phyloP scores from a whole-genome alignment of 2,329 filamentous ascomycete species.

The Rutstroemia sydowiana region DNA sequence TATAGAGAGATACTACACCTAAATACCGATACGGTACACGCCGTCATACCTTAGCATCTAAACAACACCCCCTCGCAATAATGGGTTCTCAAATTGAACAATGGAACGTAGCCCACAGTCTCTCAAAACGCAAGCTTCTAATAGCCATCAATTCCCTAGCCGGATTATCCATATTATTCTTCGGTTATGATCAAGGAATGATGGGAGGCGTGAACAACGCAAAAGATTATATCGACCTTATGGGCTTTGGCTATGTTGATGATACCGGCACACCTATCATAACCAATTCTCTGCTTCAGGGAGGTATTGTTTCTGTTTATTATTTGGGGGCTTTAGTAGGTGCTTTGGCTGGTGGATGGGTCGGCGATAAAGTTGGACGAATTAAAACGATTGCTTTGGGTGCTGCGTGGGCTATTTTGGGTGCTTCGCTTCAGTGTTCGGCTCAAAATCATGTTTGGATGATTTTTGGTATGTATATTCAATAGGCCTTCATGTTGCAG shows the following conservation, averaged over 20 bases:
- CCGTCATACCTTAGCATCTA: too few species aligned
- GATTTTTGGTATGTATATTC: not conserved
- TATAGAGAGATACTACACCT: too few species aligned
- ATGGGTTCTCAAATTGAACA: too few species aligned
- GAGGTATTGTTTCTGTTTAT: not conserved
- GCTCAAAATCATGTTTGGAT: not conserved
- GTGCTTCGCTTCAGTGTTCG: not conserved
- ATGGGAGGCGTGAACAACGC: not conserved
- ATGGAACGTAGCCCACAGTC: not conserved
- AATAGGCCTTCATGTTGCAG: not conserved
- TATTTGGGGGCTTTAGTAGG: not conserved
- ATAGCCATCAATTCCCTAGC: not conserved
- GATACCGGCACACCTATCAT: not conserved
- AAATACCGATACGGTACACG: too few species aligned
- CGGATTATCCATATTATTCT: not conserved
- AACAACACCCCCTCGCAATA: too few species aligned
- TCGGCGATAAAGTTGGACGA: not conserved
- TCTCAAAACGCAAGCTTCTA: not conserved
- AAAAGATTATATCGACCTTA: not conserved
- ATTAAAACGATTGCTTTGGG: not conserved
- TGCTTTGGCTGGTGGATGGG: not conserved
- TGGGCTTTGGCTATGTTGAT: not conserved
- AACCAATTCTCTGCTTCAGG: not conserved
- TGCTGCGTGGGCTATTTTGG: not conserved
- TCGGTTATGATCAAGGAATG: not conserved